These are phyloP conservation scores for Leishmania arabica DNA, from an alignment of 208 protist species.

Conservation along the genomic window DNA sequence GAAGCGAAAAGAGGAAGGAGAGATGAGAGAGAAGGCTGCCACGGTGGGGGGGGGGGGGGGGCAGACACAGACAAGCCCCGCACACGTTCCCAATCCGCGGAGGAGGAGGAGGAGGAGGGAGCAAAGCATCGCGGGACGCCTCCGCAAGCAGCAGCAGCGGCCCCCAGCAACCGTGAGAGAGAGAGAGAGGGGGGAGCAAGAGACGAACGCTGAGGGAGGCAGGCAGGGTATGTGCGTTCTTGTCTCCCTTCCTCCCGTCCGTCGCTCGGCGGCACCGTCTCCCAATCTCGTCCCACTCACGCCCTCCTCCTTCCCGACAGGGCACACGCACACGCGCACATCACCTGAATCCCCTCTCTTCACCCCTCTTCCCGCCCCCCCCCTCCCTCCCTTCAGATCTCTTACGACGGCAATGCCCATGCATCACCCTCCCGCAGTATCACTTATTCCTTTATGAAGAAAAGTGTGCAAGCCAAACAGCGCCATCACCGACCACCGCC, in stretches of 20 bases:
- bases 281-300: background rate
- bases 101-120: background rate
- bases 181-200: background rate
- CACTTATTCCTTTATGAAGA: background rate
- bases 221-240: background rate
- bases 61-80: background rate
- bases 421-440: background rate
- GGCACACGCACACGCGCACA: too few relatives aligned
- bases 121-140: background rate
- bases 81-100: background rate
- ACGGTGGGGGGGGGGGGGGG: background rate
- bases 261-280: background rate
- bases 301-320: background rate
- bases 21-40: background rate
- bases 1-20: background rate
- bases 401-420: background rate
- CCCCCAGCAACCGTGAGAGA: background rate
- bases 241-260: background rate
- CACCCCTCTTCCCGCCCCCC: too few relatives aligned
- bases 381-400: background rate
- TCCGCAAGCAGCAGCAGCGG: background rate
- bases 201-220: background rate
- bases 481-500: too few relatives aligned
- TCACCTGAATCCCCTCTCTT: too few relatives aligned
- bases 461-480: background rate